Evolutionary conservation across 2,329 filamentous ascomycete species (phyloP), one percentile per base, ranked within the genome.

Genomic region (Trichoderma gracile): DNA sequence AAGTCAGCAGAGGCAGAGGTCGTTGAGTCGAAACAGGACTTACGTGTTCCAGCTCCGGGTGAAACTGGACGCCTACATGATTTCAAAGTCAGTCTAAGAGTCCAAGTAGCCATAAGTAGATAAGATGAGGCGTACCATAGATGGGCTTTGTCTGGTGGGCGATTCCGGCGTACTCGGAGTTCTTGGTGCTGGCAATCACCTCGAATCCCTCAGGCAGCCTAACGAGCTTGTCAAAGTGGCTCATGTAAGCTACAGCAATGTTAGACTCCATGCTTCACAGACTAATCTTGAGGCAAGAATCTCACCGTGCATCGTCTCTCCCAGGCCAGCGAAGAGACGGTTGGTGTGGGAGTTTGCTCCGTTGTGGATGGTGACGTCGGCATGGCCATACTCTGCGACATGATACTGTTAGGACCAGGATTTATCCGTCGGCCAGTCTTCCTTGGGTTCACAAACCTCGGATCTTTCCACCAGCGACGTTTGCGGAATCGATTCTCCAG

Each of bases 151-250:
- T 77, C 74, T 86, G 73, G 74, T 93, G 89, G 19, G 89, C 90
- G 70, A 94, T 96, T 65, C 86, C 92, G 12, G 93, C 93, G 70
- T 85, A 96, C 25, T 88, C 86, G 0, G 90, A 87, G 78, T 95
- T 96, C 57, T 81, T 74, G 2, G 92, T 94, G 5, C 82, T 89
- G 57, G 90, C 93, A 70, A 97, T 86, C 17, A 83, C 87, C 66
- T 85, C 78, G 74, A 96, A 97, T 46, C 82, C 85, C 42, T 88
- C 80, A 9, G 93, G 93, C 45, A 97, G 81, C 63, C 84, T 80
- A 45, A 83, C 84, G 12, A 98, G 84, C 82, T 96, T 96, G 78
- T 97, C 93, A 65, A 88, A 89, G 75, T 98, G 94, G 69, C 86
- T 90, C 93, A 97, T 97, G 30, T 46, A 66, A 62, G 47, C 66